Evolutionary conservation across 352 stramenopile genomes (phyloP).

Genomic region (Globisporangium barbulae): DNA sequence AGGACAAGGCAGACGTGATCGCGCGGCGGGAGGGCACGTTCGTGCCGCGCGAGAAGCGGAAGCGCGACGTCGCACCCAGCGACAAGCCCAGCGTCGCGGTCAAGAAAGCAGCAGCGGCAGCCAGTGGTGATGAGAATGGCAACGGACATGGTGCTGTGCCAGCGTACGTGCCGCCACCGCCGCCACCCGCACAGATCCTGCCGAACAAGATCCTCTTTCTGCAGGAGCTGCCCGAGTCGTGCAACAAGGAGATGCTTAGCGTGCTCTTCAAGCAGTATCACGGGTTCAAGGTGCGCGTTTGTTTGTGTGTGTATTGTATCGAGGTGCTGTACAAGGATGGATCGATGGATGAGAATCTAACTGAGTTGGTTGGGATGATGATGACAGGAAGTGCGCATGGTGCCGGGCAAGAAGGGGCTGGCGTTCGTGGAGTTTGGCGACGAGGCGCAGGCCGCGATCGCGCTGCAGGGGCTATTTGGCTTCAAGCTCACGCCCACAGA

Average conservation of each 20-base stretch:
- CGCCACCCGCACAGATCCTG: constrained; percentile 46
- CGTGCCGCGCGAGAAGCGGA: constrained; percentile 78
- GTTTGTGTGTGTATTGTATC: neutral
- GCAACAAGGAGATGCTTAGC: constrained; percentile 95
- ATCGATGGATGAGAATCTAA: neutral
- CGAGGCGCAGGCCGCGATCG: constrained; percentile 77
- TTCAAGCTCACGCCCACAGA: constrained; percentile 87
- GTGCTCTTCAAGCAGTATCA: constrained; percentile 97
- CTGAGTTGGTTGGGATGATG: neutral
- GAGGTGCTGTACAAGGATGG: neutral
- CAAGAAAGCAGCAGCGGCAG: neutral
- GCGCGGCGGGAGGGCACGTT: constrained; percentile 66
- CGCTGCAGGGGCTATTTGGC: constrained; percentile 71
- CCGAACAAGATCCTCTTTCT: constrained; percentile 94
- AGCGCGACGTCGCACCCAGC: constrained; percentile 53
- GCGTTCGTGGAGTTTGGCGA: constrained; percentile 97
- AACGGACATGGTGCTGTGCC: constrained; percentile 15
- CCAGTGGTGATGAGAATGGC: constrained; percentile 25
- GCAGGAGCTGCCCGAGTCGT: constrained; percentile 91
- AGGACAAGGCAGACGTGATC: constrained; percentile 84
- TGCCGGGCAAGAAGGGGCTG: constrained; percentile 90
- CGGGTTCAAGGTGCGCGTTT: constrained; percentile 91
- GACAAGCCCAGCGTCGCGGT: constrained; percentile 11
- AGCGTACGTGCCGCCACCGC: constrained; percentile 29
- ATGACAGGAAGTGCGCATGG: constrained; percentile 90